A percentile compares a stretch with the other conserved stretches of the same genome.
These are phyloP conservation scores for Talaromyces sp. DNA, from an alignment of 2,329 filamentous ascomycete genomes.

Conservation along the genomic window DNA sequence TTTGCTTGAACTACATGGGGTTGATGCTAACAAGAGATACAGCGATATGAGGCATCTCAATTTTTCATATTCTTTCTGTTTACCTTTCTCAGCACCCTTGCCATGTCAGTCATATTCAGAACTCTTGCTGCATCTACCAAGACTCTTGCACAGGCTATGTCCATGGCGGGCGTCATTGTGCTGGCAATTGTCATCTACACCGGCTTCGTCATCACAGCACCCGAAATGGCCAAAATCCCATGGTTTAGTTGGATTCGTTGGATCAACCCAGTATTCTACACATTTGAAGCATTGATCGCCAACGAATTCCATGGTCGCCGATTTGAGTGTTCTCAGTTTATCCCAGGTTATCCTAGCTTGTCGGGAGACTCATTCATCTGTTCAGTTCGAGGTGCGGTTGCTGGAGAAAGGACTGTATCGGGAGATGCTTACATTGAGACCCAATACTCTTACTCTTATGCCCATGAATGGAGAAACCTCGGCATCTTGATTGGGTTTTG, in stretches of 20 bases:
- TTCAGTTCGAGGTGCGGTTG: conserved; percentile 56
- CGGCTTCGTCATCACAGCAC: conserved; percentile 64
- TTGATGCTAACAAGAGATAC: conserved; percentile 16
- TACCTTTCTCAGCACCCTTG: conserved; percentile 60
- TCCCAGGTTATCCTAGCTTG: conserved; percentile 50
- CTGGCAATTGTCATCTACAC: conserved; percentile 67
- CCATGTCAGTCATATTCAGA: conserved; percentile 62
- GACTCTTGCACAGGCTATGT: conserved; percentile 66
- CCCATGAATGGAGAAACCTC: conserved; percentile 68
- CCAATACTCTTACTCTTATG: conserved; percentile 60
- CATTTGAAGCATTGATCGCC: conserved; percentile 62
- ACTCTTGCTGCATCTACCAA: conserved; percentile 62
- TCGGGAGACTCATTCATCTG: conserved; percentile 57
- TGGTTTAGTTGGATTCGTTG: conserved; percentile 72
- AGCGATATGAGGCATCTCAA: conserved; percentile 40
- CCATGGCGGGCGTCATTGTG: conserved; percentile 56
- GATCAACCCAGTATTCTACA: conserved; percentile 67
- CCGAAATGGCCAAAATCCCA: conserved; percentile 53
- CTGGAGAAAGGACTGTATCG: conserved; percentile 58
- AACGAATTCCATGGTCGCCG: conserved; percentile 62
- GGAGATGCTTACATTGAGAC: conserved; percentile 64
- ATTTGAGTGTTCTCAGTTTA: conserved; percentile 58
- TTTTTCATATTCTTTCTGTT: conserved; percentile 70
- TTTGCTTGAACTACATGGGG: too few relatives aligned
- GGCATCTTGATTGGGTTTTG: conserved; percentile 69